Conservation (phyloP, 495 filamentous ascomycete species). For the Podospora pseudoanserina region DNA sequence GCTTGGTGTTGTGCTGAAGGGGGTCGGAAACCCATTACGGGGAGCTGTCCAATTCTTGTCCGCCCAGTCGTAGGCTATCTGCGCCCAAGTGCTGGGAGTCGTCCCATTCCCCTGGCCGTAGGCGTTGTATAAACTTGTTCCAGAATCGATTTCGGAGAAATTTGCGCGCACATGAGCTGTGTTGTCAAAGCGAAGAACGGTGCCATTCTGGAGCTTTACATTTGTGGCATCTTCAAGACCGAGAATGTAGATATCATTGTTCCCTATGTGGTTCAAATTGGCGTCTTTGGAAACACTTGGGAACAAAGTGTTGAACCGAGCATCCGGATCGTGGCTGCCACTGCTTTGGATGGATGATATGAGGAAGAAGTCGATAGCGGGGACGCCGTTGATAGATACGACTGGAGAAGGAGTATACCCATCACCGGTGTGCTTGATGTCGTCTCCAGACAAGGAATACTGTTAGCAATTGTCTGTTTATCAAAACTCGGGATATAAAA, state of each 20-base stretch:
- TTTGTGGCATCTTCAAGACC: conserved; percentile 17
- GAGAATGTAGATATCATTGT: not conserved
- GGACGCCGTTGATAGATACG: conserved; percentile 18
- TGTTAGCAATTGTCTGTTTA: not conserved
- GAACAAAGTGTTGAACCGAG: conserved; percentile 30
- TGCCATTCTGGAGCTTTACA: conserved; percentile 21
- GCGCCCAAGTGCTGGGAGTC: not conserved
- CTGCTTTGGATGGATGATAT: not conserved
- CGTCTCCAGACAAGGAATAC: conserved; percentile 10
- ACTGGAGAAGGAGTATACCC: conserved; percentile 26
- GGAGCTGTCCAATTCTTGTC: conserved; percentile 9
- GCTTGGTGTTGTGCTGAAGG: not conserved
- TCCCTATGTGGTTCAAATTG: not conserved
- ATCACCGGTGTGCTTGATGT: conserved; percentile 12
- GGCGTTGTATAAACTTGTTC: conserved; percentile 11
- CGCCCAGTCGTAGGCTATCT: not conserved
- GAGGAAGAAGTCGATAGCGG: conserved; percentile 16
- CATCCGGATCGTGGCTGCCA: conserved; percentile 32
- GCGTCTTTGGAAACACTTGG: conserved; percentile 10
- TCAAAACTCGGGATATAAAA: not conserved
- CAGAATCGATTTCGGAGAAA: conserved; percentile 19
- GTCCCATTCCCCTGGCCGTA: conserved; percentile 14
- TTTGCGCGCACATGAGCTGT: conserved; percentile 18
- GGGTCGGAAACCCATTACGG: conserved; percentile 14
- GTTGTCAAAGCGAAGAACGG: conserved; percentile 10